These are phyloP conservation scores for Triticum urartu DNA, from an alignment of 176 grass and related monocot genomes.

Conservation along the genomic window DNA sequence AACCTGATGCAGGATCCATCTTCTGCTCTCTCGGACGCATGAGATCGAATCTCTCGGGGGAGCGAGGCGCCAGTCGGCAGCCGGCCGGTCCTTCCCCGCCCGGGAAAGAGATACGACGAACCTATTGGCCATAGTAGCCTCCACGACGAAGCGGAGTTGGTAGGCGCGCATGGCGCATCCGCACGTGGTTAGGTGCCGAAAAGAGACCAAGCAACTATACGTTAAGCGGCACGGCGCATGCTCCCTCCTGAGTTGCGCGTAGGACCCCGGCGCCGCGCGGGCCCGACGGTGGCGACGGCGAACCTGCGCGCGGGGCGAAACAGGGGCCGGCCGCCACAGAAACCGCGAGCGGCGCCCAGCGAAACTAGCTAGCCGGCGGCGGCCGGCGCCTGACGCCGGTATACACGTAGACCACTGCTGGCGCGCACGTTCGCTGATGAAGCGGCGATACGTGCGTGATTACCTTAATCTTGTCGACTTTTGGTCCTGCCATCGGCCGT, in stretches of 20 bases:
- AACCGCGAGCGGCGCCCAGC: background rate
- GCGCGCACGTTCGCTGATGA: background rate
- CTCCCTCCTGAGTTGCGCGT: background rate
- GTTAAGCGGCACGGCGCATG: slow-evolving; percentile 8
- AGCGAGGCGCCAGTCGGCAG: background rate
- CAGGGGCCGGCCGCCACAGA: background rate
- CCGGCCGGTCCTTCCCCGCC: background rate
- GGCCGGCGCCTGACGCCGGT: background rate
- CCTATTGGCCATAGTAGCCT: background rate
- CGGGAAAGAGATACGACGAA: slow-evolving; percentile 7
- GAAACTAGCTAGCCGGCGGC: slow-evolving; percentile 12
- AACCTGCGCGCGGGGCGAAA: background rate
- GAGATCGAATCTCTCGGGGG: background rate
- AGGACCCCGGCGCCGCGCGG: background rate
- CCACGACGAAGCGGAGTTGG: slow-evolving; percentile 8
- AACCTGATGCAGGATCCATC: background rate
- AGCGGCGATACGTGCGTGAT: background rate
- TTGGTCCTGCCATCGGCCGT: background rate
- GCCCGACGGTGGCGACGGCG: background rate
- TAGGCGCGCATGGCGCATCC: background rate
- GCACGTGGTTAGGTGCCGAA: background rate
- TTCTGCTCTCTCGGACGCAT: background rate
- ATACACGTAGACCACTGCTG: background rate
- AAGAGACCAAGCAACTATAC: background rate
- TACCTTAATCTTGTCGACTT: background rate